These are phyloP conservation scores for Fusarium sp. DNA, from an alignment of 2,329 filamentous ascomycete genomes.

Conservation along the genomic window DNA sequence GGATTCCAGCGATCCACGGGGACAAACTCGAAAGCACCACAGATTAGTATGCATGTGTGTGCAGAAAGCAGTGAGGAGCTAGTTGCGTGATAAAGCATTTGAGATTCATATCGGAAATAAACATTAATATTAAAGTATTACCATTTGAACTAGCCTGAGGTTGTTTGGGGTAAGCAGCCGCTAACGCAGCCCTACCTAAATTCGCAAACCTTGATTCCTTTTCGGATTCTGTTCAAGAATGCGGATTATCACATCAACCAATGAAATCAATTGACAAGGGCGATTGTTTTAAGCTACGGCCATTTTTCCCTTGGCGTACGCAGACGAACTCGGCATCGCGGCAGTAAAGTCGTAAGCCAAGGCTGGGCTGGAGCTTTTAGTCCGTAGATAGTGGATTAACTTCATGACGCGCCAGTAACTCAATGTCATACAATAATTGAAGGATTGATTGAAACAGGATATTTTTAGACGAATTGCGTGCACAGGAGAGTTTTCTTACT, in stretches of 20 bases:
- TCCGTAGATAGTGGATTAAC: background rate
- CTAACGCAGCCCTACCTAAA: background rate
- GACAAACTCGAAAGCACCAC: background rate
- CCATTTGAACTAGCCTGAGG: background rate
- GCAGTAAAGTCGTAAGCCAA: background rate
- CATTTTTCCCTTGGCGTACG: background rate
- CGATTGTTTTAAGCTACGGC: too few species aligned
- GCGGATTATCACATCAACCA: background rate
- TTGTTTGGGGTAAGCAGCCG: background rate
- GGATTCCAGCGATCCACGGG: background rate
- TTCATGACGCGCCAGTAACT: background rate
- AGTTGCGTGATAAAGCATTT: background rate
- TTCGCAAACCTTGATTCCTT: background rate
- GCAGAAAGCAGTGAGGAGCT: background rate
- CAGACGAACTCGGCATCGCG: background rate
- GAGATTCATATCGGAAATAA: background rate
- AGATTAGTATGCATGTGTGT: background rate
- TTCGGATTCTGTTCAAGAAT: background rate
- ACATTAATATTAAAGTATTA: background rate
- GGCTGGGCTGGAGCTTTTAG: background rate
- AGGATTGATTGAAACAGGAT: background rate
- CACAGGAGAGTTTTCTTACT: background rate
- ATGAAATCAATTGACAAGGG: fast-evolving
- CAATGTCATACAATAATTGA: background rate
- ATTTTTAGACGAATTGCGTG: background rate